These are phyloP conservation scores for Chenopodium berlandieri DNA, from an alignment of 148 eudicot genomes.

Conservation along the genomic window DNA sequence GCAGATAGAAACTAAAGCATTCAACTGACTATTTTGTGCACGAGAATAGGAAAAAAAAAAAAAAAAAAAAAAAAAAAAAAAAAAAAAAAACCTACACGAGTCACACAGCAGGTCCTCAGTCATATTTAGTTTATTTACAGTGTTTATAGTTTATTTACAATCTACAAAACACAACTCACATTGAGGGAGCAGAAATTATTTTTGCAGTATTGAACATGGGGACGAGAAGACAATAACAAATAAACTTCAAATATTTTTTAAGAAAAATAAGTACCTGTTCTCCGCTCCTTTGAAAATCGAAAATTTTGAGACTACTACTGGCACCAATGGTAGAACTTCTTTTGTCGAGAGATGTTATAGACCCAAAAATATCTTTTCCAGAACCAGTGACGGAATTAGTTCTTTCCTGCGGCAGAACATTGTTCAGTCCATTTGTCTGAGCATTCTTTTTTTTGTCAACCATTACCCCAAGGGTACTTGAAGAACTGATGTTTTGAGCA, in stretches of 20 bases:
- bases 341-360: conserved; percentile 25
- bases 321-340: conserved; percentile 12
- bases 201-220: not conserved
- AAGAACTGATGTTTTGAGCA: conserved; percentile 21
- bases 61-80: too few relatives aligned
- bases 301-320: conserved; percentile 25
- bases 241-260: not conserved
- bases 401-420: conserved; percentile 31
- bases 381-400: conserved; percentile 27
- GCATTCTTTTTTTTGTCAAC: conserved; percentile 10
- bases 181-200: not conserved
- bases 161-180: not conserved
- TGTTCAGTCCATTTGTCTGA: conserved; percentile 30
- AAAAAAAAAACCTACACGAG: too few relatives aligned
- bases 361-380: conserved; percentile 42
- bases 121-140: too few relatives aligned
- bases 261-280: conserved; percentile 41
- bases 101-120: too few relatives aligned
- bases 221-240: not conserved
- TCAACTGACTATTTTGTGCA: not conserved
- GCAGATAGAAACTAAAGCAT: not conserved
- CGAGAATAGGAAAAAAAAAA: too few relatives aligned
- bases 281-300: conserved; percentile 28
- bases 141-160: too few relatives aligned
- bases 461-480: conserved; percentile 20